Conservation (phyloP, 106 monocot genomes). For the Dioscorea alata region DNA sequence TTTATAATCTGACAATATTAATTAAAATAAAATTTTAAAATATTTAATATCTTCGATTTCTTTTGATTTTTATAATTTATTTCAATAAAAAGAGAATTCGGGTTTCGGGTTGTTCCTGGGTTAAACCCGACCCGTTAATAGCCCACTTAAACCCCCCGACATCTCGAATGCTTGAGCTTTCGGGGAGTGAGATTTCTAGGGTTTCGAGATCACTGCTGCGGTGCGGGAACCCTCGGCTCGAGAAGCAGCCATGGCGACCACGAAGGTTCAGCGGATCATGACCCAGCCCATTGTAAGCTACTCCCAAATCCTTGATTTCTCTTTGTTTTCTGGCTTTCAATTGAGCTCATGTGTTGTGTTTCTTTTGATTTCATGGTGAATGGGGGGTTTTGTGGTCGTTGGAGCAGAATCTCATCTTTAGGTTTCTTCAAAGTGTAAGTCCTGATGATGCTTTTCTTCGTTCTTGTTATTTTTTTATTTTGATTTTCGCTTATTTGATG, state of each 20-base stretch:
- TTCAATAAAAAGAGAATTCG: no score
- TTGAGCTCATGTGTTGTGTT: neutral
- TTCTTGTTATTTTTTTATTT: neutral
- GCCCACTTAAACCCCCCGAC: no score
- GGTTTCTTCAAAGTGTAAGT: slow-evolving; percentile 95
- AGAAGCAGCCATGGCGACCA: slow-evolving; percentile 55
- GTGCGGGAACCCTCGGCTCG: no score
- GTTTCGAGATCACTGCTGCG: neutral
- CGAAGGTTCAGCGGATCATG: slow-evolving; percentile 82
- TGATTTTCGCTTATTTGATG: neutral
- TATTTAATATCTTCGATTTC: no score
- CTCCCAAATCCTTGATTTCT: neutral
- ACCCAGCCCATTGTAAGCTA: slow-evolving; percentile 71
- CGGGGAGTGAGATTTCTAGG: neutral
- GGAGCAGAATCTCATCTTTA: slow-evolving; percentile 84
- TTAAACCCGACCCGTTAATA: no score
- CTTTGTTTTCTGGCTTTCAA: neutral
- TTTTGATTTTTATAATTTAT: no score
- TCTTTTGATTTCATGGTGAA: neutral
- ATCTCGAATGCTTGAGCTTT: no score
- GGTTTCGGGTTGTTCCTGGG: no score
- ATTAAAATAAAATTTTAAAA: no score
- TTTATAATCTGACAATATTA: no score
- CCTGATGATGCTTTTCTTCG: no score
- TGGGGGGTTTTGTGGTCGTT: slow-evolving; percentile 2